Base-by-base conservation (phyloP, 169 alveolate species). In the Plasmodium adleri region DNA sequence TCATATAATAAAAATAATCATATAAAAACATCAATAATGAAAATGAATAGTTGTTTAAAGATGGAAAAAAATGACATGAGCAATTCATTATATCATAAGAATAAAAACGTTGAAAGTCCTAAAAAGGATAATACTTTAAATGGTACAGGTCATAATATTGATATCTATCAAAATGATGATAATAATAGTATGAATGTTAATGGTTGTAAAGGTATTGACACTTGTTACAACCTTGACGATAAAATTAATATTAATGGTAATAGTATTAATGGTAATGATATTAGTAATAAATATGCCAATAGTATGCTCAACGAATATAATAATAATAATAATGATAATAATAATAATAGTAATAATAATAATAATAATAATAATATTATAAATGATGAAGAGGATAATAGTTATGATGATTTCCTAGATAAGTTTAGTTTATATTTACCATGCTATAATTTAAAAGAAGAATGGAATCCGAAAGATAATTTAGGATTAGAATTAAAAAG, bases 381-480 rank as follows among this genome's bases (percentile, higher is more conserved):
- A 22, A 70, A 70, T 70, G 58, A 39, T 67, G 5, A 7, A 1
- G 5, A 28, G 7, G 43, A 1, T 28, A 63, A 32, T 73, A 17
- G 26, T 12, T 20, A 5, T 32, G 68, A 20, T 43, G 76, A 63
- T 1, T 26, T 9, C 26, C 2, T 12, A 47, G 66, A 59, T 39
- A 76, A 43, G 4, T 10, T 76, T 15, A 64, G 56, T n/a, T 59
- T 76, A 3, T 52, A 76, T 32, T 54, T 76, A 9, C 72, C 89
- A 1, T 64, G 71, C 5, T 76, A 63, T 8, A 76, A 76, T 45
- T 45, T 76, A 45, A 76, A 76, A 47, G 78, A 76, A 5, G 76
- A 76, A 43, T 76, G 76, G 71, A 58, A 28, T 2, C 63, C 89
- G 3, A 54, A 76, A 26, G 89, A 76, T n/a, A 76, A 64, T 58